Percentiles rank a stretch among this genome's conserved stretches.
These are phyloP conservation scores for Aureobasidium vineae DNA, from an alignment of 2,329 filamentous ascomycete species.

Conservation along the genomic window DNA sequence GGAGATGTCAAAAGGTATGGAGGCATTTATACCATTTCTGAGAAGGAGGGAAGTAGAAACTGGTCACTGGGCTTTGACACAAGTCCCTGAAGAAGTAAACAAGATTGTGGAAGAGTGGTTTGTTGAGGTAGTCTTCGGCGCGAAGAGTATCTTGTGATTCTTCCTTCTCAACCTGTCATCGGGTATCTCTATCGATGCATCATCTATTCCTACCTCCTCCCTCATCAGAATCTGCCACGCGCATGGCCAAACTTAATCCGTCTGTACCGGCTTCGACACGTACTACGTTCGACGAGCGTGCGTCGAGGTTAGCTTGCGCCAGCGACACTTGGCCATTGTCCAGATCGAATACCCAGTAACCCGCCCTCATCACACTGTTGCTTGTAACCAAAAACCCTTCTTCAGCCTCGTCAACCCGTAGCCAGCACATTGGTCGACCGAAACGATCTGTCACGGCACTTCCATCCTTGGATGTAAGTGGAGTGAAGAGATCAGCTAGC, in stretches of 20 bases:
- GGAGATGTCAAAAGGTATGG: conserved; percentile 37
- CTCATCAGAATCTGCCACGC: too few relatives aligned
- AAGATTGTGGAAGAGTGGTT: neutral
- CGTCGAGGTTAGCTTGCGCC: conserved; percentile 33
- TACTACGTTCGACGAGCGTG: neutral
- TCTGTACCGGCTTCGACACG: neutral
- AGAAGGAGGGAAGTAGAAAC: conserved; percentile 60
- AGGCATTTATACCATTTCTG: neutral
- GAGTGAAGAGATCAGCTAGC: conserved; percentile 14
- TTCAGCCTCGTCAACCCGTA: too few relatives aligned
- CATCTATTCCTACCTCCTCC: too few relatives aligned
- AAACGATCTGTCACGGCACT: neutral
- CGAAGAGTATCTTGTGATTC: neutral
- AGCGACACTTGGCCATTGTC: conserved; percentile 39
- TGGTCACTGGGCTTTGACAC: conserved; percentile 79
- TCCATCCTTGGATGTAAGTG: neutral
- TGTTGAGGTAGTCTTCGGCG: neutral
- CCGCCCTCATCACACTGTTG: too few relatives aligned
- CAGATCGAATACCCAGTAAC: conserved; percentile 41
- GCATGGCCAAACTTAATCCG: neutral
- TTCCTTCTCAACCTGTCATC: neutral
- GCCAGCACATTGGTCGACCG: neutral
- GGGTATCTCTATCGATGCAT: too few relatives aligned
- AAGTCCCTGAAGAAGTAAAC: conserved; percentile 52
- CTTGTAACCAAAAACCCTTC: too few relatives aligned